These are phyloP conservation scores for Nakazawaea sp. DNA, from an alignment of 805 yeast genomes.

Conservation along the genomic window DNA sequence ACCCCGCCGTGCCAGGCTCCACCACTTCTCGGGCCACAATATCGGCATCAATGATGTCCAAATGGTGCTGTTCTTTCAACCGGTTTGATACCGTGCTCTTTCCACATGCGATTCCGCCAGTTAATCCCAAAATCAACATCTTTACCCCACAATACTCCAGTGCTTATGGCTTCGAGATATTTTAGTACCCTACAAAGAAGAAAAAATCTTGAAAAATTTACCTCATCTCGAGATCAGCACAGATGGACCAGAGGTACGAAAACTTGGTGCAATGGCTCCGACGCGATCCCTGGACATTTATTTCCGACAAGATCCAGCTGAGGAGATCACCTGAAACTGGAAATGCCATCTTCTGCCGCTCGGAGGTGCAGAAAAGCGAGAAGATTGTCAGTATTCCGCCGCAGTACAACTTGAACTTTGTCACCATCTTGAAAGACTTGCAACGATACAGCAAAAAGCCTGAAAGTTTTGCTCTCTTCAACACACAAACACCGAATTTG, in stretches of 20 bases:
- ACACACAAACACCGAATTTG: neutral
- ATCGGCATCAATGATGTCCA: slow-evolving; percentile 85
- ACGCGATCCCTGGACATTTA: slow-evolving; percentile 15
- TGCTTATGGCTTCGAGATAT: neutral
- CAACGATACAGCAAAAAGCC: slow-evolving; percentile 20
- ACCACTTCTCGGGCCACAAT: slow-evolving; percentile 81
- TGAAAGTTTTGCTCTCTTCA: neutral
- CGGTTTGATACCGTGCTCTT: slow-evolving; percentile 80
- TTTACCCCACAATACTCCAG: neutral
- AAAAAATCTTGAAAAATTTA: too few species aligned
- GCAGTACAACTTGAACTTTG: slow-evolving; percentile 49
- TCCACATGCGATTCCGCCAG: slow-evolving; percentile 98
- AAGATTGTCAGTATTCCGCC: slow-evolving; percentile 51
- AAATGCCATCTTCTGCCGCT: slow-evolving; percentile 49
- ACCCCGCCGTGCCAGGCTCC: slow-evolving; percentile 71
- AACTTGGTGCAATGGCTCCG: slow-evolving; percentile 24
- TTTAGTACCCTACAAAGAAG: too few species aligned
- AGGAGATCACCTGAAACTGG: slow-evolving; percentile 43
- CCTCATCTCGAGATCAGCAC: neutral
- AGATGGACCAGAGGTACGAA: neutral
- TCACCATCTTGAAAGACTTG: slow-evolving; percentile 43
- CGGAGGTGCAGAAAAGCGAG: slow-evolving; percentile 31
- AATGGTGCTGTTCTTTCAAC: slow-evolving; percentile 40
- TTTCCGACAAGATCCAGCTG: slow-evolving; percentile 36
- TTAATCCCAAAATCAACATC: slow-evolving; percentile 91